Base-by-base conservation (phyloP, 2,329 filamentous ascomycete species). In the Xylariaceae sp. region DNA sequence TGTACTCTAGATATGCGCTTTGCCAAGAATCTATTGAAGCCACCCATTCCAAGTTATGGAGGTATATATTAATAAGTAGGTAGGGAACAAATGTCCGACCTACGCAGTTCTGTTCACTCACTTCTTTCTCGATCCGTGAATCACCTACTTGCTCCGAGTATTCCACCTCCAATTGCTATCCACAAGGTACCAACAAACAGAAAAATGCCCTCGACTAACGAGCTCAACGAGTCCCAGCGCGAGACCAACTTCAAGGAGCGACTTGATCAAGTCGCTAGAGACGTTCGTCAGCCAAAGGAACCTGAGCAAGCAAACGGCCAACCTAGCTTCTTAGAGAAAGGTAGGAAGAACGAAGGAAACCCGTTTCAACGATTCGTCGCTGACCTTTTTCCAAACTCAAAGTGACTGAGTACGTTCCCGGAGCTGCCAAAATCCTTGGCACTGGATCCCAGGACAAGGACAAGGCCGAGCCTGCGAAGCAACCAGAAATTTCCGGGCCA, bases 341-440 rank as follows among this genome's bases (percentile, higher is more conserved):
- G 71, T 70, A 52, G 24, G 57, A 32, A 50, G 73, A 71, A 59
- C 68, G 71, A 69, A 52, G 24, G 57, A 32, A 50, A 43, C 54
- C 47, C 47, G 4, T 11, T 26, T 26, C 22, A 6, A 26, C 30
- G 13, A 32, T 7, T n/a, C 38, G 17, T 26, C 26, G 11, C 9
- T 19, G 7, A 18, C n/a, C 19, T 26, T 24, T 31, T 9, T 19
- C 36, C 22, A 6, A 11, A 26, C 26, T 43, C n/a, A n/a, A n/a
- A 72, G 64, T 72, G 34, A 60, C 63, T n/a, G 62, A 70, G 45
- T 68, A 69, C 41, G 53, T 74, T 16, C 71, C 72, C 4, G 63
- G 59, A 4, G 65, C 64, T 1, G 60, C 64, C 42, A 69, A 67
- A 36, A 41, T 72, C 34, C 53, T 76, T 3, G 68, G 66, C 13